phyloP scores from a whole-genome alignment of 2,329 filamentous ascomycete species.

The Cladorrhinum sp. region DNA sequence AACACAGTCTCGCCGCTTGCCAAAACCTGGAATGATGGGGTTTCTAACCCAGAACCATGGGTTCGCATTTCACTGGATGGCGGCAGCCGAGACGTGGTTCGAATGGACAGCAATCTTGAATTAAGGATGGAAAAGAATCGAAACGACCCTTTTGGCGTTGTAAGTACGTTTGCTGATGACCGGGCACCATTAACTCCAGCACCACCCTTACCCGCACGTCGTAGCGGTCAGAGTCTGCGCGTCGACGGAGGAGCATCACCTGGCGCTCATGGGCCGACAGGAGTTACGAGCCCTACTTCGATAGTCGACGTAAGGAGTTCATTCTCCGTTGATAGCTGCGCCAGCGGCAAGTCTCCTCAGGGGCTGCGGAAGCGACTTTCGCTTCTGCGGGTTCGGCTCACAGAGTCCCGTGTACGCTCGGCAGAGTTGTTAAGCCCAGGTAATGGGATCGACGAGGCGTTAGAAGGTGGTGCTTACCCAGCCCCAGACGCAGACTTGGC shows the following conservation, averaged over 20 bases:
- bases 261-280: not conserved
- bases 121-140: not conserved
- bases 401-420: conserved; percentile 19
- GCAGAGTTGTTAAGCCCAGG: conserved; percentile 5
- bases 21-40: not conserved
- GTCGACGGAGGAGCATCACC: not conserved
- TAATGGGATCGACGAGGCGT: not conserved
- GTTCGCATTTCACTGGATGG: not conserved
- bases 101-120: conserved; percentile 3
- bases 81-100: not conserved
- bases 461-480: conserved; percentile 3
- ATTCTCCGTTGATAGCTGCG: conserved; percentile 18
- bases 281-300: not conserved
- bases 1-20: not conserved
- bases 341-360: conserved; percentile 18
- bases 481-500: not conserved
- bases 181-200: conserved; percentile 3
- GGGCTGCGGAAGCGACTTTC: conserved; percentile 28
- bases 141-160: not conserved
- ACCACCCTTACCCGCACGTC: not conserved
- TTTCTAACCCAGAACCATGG: not conserved
- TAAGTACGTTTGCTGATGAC: conserved; percentile 9
- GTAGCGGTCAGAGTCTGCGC: not conserved
- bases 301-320: conserved; percentile 20
- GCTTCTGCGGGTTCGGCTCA: conserved; percentile 24